phyloP scores from a whole-genome alignment of 1,284 basidiomycete genomes.

The Melanopsichium pennsylvanicum region DNA sequence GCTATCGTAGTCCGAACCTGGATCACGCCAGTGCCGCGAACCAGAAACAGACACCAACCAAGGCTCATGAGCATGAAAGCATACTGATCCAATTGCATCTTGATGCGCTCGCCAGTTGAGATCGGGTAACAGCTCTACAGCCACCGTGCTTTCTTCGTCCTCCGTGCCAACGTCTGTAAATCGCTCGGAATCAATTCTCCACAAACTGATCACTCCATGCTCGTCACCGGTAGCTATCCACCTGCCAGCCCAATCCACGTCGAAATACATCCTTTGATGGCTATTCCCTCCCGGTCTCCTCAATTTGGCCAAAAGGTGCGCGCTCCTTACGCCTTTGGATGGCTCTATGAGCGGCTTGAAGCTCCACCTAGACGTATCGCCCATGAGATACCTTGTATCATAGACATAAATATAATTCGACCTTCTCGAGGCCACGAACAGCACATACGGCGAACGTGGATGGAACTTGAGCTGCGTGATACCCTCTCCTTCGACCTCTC shows the following conservation, averaged over 20 bases:
- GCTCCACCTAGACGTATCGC: slow-evolving; percentile 26
- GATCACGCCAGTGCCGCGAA: slow-evolving; percentile 29
- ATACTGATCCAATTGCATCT: slow-evolving; percentile 41
- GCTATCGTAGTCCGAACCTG: background rate
- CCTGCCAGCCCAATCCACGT: slow-evolving; percentile 51
- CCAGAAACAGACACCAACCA: slow-evolving; percentile 37
- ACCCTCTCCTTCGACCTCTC: slow-evolving; percentile 48
- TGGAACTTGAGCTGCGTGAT: slow-evolving; percentile 54
- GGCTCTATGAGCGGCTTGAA: slow-evolving; percentile 32
- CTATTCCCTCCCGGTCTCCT: slow-evolving; percentile 9
- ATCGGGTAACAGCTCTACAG: slow-evolving; percentile 20
- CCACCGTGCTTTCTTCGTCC: slow-evolving; percentile 1
- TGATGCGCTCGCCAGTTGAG: slow-evolving; percentile 43
- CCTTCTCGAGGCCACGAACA: slow-evolving; percentile 50
- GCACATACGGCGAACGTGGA: slow-evolving; percentile 40
- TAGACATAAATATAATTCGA: slow-evolving; percentile 46
- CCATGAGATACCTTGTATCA: slow-evolving; percentile 46
- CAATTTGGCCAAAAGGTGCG: slow-evolving; percentile 39
- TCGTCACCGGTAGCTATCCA: slow-evolving; percentile 47
- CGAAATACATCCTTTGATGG: slow-evolving; percentile 51
- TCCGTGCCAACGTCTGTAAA: slow-evolving; percentile 13
- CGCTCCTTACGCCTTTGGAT: slow-evolving; percentile 15
- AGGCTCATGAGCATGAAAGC: slow-evolving; percentile 39
- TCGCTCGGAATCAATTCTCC: slow-evolving; percentile 35
- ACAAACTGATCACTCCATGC: slow-evolving; percentile 33